Evolutionary conservation across 805 yeast genomes (phyloP), one percentile per base, ranked within the genome.

Genomic region (Metschnikowia cerradonensis): DNA sequence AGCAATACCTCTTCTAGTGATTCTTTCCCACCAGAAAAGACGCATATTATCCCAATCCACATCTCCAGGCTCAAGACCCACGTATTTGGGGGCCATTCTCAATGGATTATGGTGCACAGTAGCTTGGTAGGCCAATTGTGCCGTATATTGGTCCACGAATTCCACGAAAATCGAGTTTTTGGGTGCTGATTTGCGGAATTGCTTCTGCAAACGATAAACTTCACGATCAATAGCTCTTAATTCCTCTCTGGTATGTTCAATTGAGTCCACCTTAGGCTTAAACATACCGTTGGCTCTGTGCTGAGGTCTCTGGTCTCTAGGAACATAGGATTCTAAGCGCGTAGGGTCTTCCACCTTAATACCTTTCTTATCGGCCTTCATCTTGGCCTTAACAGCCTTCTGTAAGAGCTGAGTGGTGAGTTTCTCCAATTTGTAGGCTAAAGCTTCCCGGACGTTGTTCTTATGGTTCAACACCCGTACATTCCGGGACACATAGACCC

Each of bases 161-260:
- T 86, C 92, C 39, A 86, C 90, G 57, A 86, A 84, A 33, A 86
- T 80, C 4, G 92, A 83, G 65, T 90, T 89, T 73, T 89, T 82
- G n/a, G 91, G 86, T 42, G 72, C 71, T 10, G 70, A 65, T 15
- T 70, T 67, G 49, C 71, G 65, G 61, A 76, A 83, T 33, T 67
- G 70, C 32, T 69, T 63, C 65, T 86, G 92, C 59, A 85, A 59
- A 41, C 71, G 72, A 44, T 66, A 70, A 53, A 87, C 81, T 60
- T 85, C 86, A 4, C 67, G 67, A 59, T 86, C 81, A 22, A 85
- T 58, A 48, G 68, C 70, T 13, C 85, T 84, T n/a, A 87, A 60
- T 52, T 77, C 71, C 58, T 81, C 83, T 45, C 75, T 71, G 47
- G 84, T 78, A 62, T 78, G 72, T 30, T 79, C 74, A 41, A 87